Base-by-base conservation (phyloP, 75 land plant species). In the Sequoiadendron giganteum region DNA sequence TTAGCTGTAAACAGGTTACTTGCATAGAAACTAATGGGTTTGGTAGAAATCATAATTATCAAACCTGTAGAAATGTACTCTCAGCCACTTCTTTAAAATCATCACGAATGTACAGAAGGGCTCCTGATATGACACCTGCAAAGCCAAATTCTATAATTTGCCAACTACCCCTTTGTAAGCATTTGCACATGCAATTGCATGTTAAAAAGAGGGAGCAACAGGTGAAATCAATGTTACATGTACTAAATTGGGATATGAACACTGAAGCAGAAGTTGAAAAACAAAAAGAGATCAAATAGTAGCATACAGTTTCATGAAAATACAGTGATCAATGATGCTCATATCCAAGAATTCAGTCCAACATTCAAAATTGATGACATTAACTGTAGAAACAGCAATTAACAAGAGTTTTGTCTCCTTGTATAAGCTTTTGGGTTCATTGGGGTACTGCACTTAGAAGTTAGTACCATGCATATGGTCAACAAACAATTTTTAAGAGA, bases 51-150 rank as follows among this genome's bases (percentile, higher is more conserved):
- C n/a, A 56, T 30, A 42, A 58, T 32, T 21, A 7, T 43, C 21
- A 78, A 83, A 93, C 96, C 95, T 95, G 96, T 32, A 95, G 73
- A 87, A 95, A 89, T 52, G 91, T 91, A 81, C 95, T 95, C 30
- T 86, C 78, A 45, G 84, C 82, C 16, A 95, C 96, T 28, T 55
- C 88, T 84, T 93, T 89, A 90, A 95, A 94, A 28, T 95, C 96
- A 90, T 94, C 96, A 72, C 92, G 91, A 28, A 95, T 95, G 86
- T 95, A 95, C 1, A 95, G 90, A 86, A 95, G 93, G 10, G 96
- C 96, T 47, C 96, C 95, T 56, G 96, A 95, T 78, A 95, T 95
- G 65, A 95, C 98, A 39, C 98, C 98, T 97, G 91, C 82, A 91
- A 75, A 42, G 16, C 61, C 32, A 85, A 79, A 49, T 48, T 43